phyloP scores from a whole-genome alignment of 202 grass and related monocot species.

The Setaria viridis region DNA sequence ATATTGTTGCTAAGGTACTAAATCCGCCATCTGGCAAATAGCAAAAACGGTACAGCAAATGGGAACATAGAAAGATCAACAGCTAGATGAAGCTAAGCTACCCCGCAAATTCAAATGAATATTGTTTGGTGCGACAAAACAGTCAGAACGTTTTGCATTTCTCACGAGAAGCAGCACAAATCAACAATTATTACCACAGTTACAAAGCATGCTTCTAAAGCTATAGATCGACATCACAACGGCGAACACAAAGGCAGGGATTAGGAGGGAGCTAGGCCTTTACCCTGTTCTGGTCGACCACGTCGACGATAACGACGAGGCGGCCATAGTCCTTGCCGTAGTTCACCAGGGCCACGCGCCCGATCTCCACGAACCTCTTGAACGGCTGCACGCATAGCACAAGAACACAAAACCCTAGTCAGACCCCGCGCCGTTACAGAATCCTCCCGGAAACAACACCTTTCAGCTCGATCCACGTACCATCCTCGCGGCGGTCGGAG shows the following conservation, averaged over 20 bases:
- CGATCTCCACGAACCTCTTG: slow-evolving; percentile 83
- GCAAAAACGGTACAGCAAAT: not conserved
- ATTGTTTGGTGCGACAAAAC: not conserved
- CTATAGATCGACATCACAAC: slow-evolving; percentile 11
- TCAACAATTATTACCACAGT: not conserved
- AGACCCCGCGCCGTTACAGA: not conserved
- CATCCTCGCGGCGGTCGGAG: slow-evolving; percentile 36
- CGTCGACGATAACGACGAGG: slow-evolving; percentile 77
- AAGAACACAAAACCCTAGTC: not conserved
- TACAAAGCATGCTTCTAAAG: not conserved
- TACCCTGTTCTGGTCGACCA: slow-evolving; percentile 81
- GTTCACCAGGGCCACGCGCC: slow-evolving; percentile 77
- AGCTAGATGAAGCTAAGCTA: not conserved
- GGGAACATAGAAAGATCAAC: not conserved
- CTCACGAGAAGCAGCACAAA: not conserved
- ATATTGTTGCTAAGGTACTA: not conserved
- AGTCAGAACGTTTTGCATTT: not conserved
- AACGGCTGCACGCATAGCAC: slow-evolving; percentile 51
- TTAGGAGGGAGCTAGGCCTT: not conserved
- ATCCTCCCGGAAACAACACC: not conserved
- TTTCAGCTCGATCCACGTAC: not conserved
- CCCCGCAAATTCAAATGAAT: not conserved
- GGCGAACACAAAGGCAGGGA: not conserved
- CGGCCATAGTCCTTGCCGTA: slow-evolving; percentile 76
- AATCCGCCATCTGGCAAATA: not conserved